Evolutionary conservation across 192 early-diverging fungal genomes (phyloP).

Genomic region (Coemansia sp.): DNA sequence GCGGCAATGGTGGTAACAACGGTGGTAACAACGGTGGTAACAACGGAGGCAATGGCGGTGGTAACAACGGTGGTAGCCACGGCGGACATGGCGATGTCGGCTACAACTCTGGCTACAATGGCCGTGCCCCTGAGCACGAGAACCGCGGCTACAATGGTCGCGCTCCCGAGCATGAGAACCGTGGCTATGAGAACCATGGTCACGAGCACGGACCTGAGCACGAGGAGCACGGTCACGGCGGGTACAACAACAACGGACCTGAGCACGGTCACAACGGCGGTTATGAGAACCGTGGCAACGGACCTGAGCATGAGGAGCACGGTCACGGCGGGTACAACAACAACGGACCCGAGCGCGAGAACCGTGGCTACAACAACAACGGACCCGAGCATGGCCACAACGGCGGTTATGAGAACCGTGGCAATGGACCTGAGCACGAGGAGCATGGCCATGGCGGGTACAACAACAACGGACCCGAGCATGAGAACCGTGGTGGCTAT

Average conservation of each 20-base stretch:
- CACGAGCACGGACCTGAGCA: slow-evolving; percentile 30
- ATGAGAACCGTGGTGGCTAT: slow-evolving; percentile 4
- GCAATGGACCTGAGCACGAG: background rate
- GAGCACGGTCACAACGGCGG: no score
- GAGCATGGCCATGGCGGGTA: slow-evolving; percentile 10
- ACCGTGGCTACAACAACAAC: slow-evolving; percentile 6
- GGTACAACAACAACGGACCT: background rate
- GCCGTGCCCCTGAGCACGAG: slow-evolving; percentile 8
- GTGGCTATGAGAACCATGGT: background rate
- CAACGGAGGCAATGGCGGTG: background rate
- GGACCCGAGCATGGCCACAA: background rate
- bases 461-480: slow-evolving; percentile 13
- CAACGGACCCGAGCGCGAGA: background rate
- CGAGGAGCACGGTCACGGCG: slow-evolving; percentile 5
- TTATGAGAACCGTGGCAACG: slow-evolving; percentile 2
- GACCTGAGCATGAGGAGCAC: background rate
- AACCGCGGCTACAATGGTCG: slow-evolving; percentile 1
- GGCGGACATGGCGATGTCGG: slow-evolving; percentile 3
- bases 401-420: slow-evolving; percentile 6
- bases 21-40: background rate
- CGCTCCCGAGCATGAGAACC: background rate
- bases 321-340: no score
- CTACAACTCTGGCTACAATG: slow-evolving; percentile 5
- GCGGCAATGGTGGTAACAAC: background rate
- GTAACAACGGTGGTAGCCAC: background rate